Evolutionary conservation across 169 alveolate species (phyloP).

Genomic region (Miamiensis avidus): DNA sequence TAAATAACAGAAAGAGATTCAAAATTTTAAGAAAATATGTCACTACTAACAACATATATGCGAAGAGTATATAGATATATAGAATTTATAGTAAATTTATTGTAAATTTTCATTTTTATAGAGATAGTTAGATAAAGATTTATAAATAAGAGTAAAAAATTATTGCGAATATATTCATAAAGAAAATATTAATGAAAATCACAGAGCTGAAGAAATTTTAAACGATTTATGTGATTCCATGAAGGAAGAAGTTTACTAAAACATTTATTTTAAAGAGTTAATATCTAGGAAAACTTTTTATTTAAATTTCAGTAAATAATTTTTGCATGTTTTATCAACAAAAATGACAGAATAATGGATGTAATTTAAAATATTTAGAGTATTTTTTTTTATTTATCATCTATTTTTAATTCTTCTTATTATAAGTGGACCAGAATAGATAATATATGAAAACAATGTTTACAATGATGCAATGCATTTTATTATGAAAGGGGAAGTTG

Average conservation of each 20-base stretch:
- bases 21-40: constrained; percentile 13
- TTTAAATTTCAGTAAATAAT: constrained; percentile 5
- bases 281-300: constrained; percentile 1
- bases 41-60: constrained; percentile 8
- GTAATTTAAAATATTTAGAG: not conserved
- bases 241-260: constrained; percentile 3
- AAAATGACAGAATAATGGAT: constrained; percentile 20
- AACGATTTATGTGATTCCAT: not conserved
- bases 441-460: constrained; percentile 12
- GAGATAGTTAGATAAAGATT: constrained; percentile 14
- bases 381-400: too few relatives aligned
- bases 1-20: not conserved
- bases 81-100: too few relatives aligned
- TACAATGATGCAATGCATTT: too few relatives aligned
- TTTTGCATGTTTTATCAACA: constrained; percentile 3
- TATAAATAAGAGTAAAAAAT: constrained; percentile 27
- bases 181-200: constrained; percentile 15
- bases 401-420: not conserved
- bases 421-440: constrained; percentile 26
- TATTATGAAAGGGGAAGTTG: too few relatives aligned
- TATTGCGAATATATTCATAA: constrained; percentile 23
- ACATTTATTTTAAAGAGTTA: constrained; percentile 4
- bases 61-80: too few relatives aligned
- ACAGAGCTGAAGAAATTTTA: constrained; percentile 17
- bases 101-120: too few relatives aligned